These are phyloP conservation scores for Suillus placidus DNA, from an alignment of 768 basidiomycete species.

Conservation along the genomic window DNA sequence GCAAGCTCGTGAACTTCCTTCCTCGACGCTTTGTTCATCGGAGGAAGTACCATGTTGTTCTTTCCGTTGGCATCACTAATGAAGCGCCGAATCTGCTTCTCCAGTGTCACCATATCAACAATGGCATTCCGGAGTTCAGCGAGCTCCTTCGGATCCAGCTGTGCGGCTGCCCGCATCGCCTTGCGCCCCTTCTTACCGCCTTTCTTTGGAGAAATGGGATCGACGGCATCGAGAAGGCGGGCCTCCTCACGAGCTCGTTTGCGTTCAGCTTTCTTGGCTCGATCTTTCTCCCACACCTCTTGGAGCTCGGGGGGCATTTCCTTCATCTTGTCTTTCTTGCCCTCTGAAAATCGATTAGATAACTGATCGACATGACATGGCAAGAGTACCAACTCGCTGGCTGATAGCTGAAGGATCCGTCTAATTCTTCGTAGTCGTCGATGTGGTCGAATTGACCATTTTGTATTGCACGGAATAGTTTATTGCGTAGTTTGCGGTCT, in stretches of 20 bases:
- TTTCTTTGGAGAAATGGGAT: constrained; percentile 64
- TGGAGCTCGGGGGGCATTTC: constrained; percentile 59
- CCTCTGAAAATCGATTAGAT: constrained; percentile 14
- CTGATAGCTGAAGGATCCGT: constrained; percentile 22
- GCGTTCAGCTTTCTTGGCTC: constrained; percentile 76
- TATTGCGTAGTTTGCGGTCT: constrained; percentile 54
- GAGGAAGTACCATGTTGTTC: constrained; percentile 67
- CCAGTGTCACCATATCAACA: constrained; percentile 68
- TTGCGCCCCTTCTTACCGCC: constrained; percentile 72
- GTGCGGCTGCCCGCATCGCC: constrained; percentile 60
- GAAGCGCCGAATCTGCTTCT: constrained; percentile 72
- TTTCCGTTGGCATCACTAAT: constrained; percentile 54
- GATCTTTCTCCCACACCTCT: constrained; percentile 80
- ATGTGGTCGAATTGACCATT: constrained; percentile 54
- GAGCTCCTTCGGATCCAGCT: constrained; percentile 44
- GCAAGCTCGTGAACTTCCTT: constrained; percentile 82
- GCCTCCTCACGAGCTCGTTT: constrained; percentile 65
- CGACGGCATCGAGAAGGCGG: constrained; percentile 57
- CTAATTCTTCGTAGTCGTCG: constrained; percentile 30
- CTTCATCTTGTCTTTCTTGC: constrained; percentile 53
- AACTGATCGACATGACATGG: background rate
- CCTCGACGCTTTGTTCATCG: constrained; percentile 73
- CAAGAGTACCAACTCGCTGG: constrained; percentile 52
- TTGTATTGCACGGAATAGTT: constrained; percentile 59
- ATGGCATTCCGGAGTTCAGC: constrained; percentile 49